These are phyloP conservation scores for Emericellopsis cladophorae DNA, from an alignment of 2,329 filamentous ascomycete genomes.

Conservation along the genomic window DNA sequence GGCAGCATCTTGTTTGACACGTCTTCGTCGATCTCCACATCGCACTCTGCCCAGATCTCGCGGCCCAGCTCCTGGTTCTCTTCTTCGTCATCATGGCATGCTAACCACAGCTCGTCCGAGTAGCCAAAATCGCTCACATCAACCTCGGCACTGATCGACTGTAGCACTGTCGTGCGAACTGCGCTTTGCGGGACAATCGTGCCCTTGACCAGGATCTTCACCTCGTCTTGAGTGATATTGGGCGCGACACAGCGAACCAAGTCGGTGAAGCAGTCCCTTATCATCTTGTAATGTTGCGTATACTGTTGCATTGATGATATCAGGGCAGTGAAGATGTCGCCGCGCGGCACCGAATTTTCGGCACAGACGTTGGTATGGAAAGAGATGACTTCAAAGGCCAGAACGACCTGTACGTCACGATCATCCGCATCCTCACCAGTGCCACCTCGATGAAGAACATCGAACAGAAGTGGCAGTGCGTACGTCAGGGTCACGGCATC, in stretches of 20 bases:
- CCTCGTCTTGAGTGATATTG: slow-evolving; percentile 64
- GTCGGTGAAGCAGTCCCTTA: slow-evolving; percentile 86
- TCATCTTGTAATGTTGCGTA: slow-evolving; percentile 84
- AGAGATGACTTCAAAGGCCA: slow-evolving; percentile 77
- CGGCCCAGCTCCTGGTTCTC: slow-evolving; percentile 75
- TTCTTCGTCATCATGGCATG: slow-evolving; percentile 78
- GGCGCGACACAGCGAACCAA: slow-evolving; percentile 73
- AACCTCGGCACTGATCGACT: slow-evolving; percentile 82
- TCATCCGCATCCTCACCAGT: slow-evolving; percentile 64
- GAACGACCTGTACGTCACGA: slow-evolving; percentile 75
- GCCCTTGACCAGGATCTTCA: slow-evolving; percentile 63
- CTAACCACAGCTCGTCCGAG: slow-evolving; percentile 86
- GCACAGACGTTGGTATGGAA: slow-evolving; percentile 76
- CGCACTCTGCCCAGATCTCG: slow-evolving; percentile 93
- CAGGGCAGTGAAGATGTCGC: slow-evolving; percentile 57
- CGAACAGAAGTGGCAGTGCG: slow-evolving; percentile 67
- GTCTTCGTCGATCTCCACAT: slow-evolving; percentile 54
- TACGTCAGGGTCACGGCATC: slow-evolving; percentile 83
- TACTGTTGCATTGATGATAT: slow-evolving; percentile 79
- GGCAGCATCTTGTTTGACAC: slow-evolving; percentile 57
- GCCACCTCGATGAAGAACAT: slow-evolving; percentile 68
- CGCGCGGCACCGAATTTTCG: slow-evolving; percentile 64
- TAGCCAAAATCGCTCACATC: slow-evolving; percentile 81
- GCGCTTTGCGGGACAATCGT: slow-evolving; percentile 66
- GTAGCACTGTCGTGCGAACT: slow-evolving; percentile 74